Evolutionary conservation across 805 yeast genomes (phyloP).

Genomic region (Tanozyma kutaoensis): DNA sequence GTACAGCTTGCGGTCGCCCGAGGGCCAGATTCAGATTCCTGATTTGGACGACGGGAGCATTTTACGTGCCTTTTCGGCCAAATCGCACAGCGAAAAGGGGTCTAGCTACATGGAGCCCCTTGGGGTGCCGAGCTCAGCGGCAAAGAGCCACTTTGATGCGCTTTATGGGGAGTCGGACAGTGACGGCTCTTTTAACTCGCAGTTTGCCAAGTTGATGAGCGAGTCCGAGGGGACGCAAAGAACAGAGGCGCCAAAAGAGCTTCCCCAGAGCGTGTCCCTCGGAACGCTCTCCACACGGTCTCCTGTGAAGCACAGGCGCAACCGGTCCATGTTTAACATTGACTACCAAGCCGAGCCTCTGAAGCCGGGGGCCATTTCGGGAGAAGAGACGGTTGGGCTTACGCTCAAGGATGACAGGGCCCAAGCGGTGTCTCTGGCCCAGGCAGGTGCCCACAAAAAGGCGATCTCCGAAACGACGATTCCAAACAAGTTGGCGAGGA

Average conservation of each 20-base stretch:
- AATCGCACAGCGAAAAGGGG: conserved; percentile 7
- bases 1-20: conserved; percentile 3
- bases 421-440: no score
- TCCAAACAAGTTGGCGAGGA: no score
- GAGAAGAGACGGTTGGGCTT: no score
- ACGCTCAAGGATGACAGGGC: no score
- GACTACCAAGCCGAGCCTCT: conserved; percentile 4
- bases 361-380: not conserved
- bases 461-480: no score
- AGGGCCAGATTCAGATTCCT: conserved; percentile 30
- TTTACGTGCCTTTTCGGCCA: conserved; percentile 3
- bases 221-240: no score
- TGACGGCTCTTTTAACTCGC: conserved; percentile 12
- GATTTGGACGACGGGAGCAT: conserved; percentile 13
- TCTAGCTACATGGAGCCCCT: conserved; percentile 20
- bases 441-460: no score
- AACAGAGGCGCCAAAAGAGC: conserved; percentile 1
- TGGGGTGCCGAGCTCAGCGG: conserved; percentile 20
- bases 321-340: conserved; percentile 24
- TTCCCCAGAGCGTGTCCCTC: conserved; percentile 1
- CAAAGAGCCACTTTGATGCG: conserved; percentile 12
- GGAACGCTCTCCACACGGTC: conserved; percentile 4
- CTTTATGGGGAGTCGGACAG: conserved; percentile 19
- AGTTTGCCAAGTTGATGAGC: conserved; percentile 5
- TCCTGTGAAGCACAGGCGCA: conserved; percentile 22